Base-by-base conservation (phyloP, 2,329 filamentous ascomycete species). In the Microdochium bolleyi region DNA sequence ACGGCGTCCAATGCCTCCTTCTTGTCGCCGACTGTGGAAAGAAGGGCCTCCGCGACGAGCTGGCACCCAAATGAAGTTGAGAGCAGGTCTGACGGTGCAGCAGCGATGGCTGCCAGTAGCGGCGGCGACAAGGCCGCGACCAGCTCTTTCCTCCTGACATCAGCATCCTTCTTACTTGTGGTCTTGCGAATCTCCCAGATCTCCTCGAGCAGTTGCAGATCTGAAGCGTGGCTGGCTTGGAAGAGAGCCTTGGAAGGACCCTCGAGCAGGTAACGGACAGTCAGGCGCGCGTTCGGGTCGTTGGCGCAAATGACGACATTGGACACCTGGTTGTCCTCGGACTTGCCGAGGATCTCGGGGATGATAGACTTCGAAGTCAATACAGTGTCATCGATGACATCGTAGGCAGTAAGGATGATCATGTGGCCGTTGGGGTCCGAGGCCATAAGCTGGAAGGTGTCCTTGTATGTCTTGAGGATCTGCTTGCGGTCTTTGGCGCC, bases 361-460 rank as follows among this genome's bases (percentile, higher is more conserved):
- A 96, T 90, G 58, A 99, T 88, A 30, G 88, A 79, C 73, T 95
- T 97, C 50, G 84, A 79, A 2, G 84, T 89, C 63, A 96, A 77
- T 58, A 95, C 92, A 10, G 94, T 99, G 67, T 99, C 94, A 61
- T 99, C 94, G 49, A 96, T 84, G 49, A 96, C 85, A 62, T 97
- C 94, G 66, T 92, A 91, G 1, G 90, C 89, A 1, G 91, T 80
- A 52, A 97, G 78, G 32, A 99, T 82, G 52, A 97, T 80, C 56
- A 86, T 77, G 64, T 96, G 90, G 1, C 84, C 94, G 62, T 92
- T 71, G 7, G 77, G 68, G 64, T 99, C 92, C 49, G 82, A 84
- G 2, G 91, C 89, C 82, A 99, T 89, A 57, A 88, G 75, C 64
- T 92, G 85, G 58, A 95, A 83, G 11, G 87, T 94, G 60, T 95